Evolutionary conservation across 2,329 filamentous ascomycete genomes (phyloP).

Genomic region (Fusarium beomiforme): DNA sequence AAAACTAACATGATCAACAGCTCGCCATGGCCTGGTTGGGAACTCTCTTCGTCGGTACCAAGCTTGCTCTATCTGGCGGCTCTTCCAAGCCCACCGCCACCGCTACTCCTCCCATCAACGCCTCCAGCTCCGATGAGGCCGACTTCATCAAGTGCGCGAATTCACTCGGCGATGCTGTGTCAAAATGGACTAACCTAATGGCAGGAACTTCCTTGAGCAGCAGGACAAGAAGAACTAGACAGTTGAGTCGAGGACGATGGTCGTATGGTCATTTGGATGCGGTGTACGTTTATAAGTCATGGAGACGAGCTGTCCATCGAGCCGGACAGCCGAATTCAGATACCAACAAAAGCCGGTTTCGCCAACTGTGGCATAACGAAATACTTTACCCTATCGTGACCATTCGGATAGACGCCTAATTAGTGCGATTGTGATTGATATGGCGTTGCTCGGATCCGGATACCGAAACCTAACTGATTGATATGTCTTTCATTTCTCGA

Average conservation of each 20-base stretch:
- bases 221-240: constrained; percentile 55
- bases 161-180: constrained; percentile 25
- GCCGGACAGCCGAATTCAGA: constrained; percentile 40
- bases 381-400: constrained; percentile 15
- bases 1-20: constrained; percentile 50
- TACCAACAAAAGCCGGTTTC: constrained; percentile 40
- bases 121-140: constrained; percentile 69
- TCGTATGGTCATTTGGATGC: constrained; percentile 43
- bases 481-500: background rate
- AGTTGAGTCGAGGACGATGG: constrained; percentile 24
- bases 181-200: constrained; percentile 38
- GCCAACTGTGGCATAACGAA: constrained; percentile 34
- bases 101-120: constrained; percentile 68
- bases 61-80: constrained; percentile 56
- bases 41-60: constrained; percentile 60
- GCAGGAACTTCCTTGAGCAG: constrained; percentile 54
- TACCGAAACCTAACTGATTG: background rate
- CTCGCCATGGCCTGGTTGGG: constrained; percentile 67
- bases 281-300: constrained; percentile 49
- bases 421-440: background rate
- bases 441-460: background rate
- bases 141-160: constrained; percentile 71
- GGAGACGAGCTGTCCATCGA: constrained; percentile 38
- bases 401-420: background rate
- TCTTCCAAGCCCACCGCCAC: constrained; percentile 56